Base-by-base conservation (phyloP, 2,329 filamentous ascomycete genomes). In the Calonectria naviculata region DNA sequence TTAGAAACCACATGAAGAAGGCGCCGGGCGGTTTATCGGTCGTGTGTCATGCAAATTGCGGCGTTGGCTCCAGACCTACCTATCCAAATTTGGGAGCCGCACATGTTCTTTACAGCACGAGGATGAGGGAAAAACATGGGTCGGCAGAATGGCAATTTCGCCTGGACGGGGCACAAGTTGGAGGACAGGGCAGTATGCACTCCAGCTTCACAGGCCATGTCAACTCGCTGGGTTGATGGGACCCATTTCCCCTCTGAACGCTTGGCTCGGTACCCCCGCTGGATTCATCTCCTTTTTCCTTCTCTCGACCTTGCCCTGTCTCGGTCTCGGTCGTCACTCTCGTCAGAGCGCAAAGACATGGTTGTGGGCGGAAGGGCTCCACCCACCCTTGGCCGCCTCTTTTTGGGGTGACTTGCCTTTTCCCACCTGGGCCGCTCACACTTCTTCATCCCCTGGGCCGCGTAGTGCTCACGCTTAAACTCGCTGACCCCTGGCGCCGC, bases 271-370 rank as follows among this genome's bases (percentile, higher is more conserved):
- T 34, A 46, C 52, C 28, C 49, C 38, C 66, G 56, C 66, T 49
- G 46, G 54, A 13, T 47, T 56, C 62, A 66, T 70, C 67, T 62
- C 67, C 61, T 61, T 49, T 61, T 63, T 60, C 46, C 24, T 46
- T 52, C 34, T 36, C 34, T 36, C 71, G 54, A 49, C 34, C 65
- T 31, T 29, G 19, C 12, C 26, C 44, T 67, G 61, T 71, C 72
- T 77, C 71, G 68, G 75, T 72, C 72, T 78, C 74, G 71, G 75
- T 71, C 70, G 69, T 76, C 47, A 60, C 68, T 68, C 73, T 74
- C 26, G 74, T 73, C 73, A 71, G 65, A 72, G 75, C 65, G 66
- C 68, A 41, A 41, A 74, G 74, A 76, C 71, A 74, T 56, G 65
- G 44, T 68, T 38, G 34, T 38, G 52, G 52, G 52, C 52, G 63